A percentile compares a stretch with the other conserved stretches of the same genome.
phyloP scores from a whole-genome alignment of 2,329 filamentous ascomycete genomes.

The Aspergillus texensis region DNA sequence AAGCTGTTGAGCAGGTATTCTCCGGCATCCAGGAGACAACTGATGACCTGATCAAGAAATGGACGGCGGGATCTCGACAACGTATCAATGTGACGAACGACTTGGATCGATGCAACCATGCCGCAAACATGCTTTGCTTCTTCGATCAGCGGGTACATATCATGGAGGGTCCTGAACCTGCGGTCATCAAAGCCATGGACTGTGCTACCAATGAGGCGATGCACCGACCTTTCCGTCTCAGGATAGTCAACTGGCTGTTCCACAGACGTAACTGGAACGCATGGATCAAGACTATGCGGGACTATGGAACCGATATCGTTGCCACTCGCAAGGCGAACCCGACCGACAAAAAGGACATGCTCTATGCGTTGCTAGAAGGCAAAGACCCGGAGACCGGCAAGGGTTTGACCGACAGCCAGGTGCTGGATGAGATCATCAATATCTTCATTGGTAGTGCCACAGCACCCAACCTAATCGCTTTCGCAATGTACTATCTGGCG shows the following conservation, averaged over 20 bases:
- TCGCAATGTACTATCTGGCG: slow-evolving; percentile 66
- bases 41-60: slow-evolving; percentile 54
- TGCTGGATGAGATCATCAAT: slow-evolving; percentile 69
- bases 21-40: slow-evolving; percentile 54
- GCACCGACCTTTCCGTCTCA: slow-evolving; percentile 56
- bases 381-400: slow-evolving; percentile 65
- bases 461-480: slow-evolving; percentile 67
- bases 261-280: slow-evolving; percentile 58
- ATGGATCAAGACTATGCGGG: slow-evolving; percentile 57
- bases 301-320: slow-evolving; percentile 61
- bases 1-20: slow-evolving; percentile 46
- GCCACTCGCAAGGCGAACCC: slow-evolving; percentile 58
- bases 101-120: slow-evolving; percentile 58
- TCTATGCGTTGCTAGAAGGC: slow-evolving; percentile 61
- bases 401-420: slow-evolving; percentile 59
- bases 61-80: slow-evolving; percentile 47
- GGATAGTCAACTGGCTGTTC: slow-evolving; percentile 56
- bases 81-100: slow-evolving; percentile 52
- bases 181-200: slow-evolving; percentile 58
- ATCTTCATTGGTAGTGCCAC: slow-evolving; percentile 71
- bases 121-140: slow-evolving; percentile 54
- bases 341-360: slow-evolving; percentile 60
- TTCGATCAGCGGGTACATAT: slow-evolving; percentile 55
- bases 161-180: slow-evolving; percentile 51
- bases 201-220: slow-evolving; percentile 59